A percentile compares a stretch with the other conserved stretches of the same genome.
Conservation (phyloP, 1,139 yeast genomes). For the Nakaseomyces glabratus region DNA sequence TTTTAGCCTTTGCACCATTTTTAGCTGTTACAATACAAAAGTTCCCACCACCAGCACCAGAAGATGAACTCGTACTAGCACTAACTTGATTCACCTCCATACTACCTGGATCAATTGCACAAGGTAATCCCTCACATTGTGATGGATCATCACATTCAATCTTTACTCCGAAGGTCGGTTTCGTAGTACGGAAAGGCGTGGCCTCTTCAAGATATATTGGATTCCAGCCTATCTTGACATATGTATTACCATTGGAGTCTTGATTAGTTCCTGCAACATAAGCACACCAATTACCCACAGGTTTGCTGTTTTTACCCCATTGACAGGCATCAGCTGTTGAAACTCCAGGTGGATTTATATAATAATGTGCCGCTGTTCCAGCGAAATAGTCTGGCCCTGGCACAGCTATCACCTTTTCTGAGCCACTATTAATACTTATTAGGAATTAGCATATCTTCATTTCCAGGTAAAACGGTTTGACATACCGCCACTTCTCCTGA, state of each 20-base stretch:
- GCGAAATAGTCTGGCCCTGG: conserved; percentile 73
- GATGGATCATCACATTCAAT: conserved; percentile 61
- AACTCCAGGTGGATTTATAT: conserved; percentile 80
- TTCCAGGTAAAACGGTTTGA: conserved; percentile 89
- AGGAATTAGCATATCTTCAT: conserved; percentile 89
- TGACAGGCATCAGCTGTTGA: conserved; percentile 68
- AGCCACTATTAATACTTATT: conserved; percentile 49
- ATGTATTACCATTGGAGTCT: conserved; percentile 60
- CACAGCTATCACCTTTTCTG: conserved; percentile 54
- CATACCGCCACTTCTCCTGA: conserved; percentile 63
- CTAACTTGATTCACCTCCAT: conserved; percentile 49
- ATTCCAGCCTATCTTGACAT: conserved; percentile 82
- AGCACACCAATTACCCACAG: conserved; percentile 87
- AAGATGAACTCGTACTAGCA: conserved; percentile 24
- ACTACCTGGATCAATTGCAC: conserved; percentile 67
- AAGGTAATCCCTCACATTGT: conserved; percentile 64
- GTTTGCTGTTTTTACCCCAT: conserved; percentile 65
- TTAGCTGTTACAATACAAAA: conserved; percentile 79
- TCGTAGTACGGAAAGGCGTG: conserved; percentile 42
- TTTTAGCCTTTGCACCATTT: conserved; percentile 52
- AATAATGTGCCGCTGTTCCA: conserved; percentile 77
- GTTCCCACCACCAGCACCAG: conserved; percentile 58
- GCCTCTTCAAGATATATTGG: conserved; percentile 63
- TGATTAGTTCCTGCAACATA: conserved; percentile 86
- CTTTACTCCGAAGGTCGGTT: conserved; percentile 64